Conservation (phyloP, 23 red algal genomes). For the Chondrus crispus region DNA sequence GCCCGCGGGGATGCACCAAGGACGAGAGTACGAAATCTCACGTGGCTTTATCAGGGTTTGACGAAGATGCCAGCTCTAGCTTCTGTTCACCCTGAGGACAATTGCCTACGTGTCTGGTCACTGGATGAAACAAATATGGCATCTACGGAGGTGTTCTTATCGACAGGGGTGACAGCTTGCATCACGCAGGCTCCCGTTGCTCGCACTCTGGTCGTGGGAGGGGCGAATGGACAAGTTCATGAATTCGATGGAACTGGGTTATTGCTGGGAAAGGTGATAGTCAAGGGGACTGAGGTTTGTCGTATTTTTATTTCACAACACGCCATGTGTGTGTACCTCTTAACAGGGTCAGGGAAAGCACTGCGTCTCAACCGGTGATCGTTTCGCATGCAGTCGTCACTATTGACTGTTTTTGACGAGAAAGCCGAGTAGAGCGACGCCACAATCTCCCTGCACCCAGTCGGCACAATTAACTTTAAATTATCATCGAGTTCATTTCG, state of each 20-base stretch:
- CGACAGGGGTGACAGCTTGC: constrained; percentile 17
- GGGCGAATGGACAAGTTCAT: constrained; percentile 10
- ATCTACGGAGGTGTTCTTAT: constrained; percentile 40
- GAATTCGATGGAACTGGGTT: constrained; percentile 67
- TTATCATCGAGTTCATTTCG: too few relatives aligned
- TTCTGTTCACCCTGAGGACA: constrained; percentile 34
- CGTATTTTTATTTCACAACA: neutral
- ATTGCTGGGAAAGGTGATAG: constrained; percentile 17
- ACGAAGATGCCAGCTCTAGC: constrained; percentile 27
- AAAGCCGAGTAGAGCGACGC: too few relatives aligned
- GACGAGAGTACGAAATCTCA: neutral
- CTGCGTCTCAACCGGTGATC: neutral
- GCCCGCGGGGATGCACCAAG: neutral
- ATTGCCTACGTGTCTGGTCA: constrained; percentile 48
- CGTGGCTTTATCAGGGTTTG: constrained; percentile 26
- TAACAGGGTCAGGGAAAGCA: constrained; percentile 9
- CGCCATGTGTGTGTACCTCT: neutral
- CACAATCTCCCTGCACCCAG: too few relatives aligned
- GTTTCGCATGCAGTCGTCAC: neutral
- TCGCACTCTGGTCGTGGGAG: constrained; percentile 37
- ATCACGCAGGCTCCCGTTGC: neutral
- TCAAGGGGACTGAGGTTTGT: neutral
- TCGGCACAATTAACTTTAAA: too few relatives aligned
- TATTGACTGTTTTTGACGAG: too few relatives aligned
- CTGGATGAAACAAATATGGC: constrained; percentile 35